Percentiles rank a stretch among this genome's conserved stretches.
Evolutionary conservation across 805 yeast species (phyloP).

Genomic region (Groenewaldozyma salmanticensis): DNA sequence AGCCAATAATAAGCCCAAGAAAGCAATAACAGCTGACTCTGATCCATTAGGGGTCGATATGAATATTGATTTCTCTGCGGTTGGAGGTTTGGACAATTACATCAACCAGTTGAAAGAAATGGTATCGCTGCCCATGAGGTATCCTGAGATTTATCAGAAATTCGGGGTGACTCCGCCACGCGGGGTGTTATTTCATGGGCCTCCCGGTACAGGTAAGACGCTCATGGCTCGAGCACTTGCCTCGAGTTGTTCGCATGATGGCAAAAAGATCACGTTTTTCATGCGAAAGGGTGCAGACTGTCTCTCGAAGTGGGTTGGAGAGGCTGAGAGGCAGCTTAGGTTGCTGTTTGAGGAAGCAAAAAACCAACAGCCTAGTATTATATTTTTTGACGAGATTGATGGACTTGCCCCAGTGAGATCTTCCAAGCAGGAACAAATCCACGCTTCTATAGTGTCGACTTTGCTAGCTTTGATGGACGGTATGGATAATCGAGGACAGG

Average conservation of each 20-base stretch:
- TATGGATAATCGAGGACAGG: conserved; percentile 98
- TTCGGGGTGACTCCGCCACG: conserved; percentile 93
- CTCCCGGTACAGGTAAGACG: conserved; percentile 99
- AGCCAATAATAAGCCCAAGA: conserved; percentile 15
- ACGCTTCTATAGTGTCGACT: conserved; percentile 94
- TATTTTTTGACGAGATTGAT: conserved; percentile 95
- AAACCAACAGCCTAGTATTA: conserved; percentile 90
- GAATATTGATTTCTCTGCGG: conserved; percentile 72
- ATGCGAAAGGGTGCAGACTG: conserved; percentile 99
- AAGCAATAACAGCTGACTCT: conserved; percentile 55
- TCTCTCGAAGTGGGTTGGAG: conserved; percentile 97
- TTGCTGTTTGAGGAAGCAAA: conserved; percentile 91
- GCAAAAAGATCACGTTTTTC: conserved; percentile 83
- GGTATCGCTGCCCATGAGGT: conserved; percentile 86
- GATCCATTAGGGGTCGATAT: conserved; percentile 90
- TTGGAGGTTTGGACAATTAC: conserved; percentile 88
- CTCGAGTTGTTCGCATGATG: conserved; percentile 81
- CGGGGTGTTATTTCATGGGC: conserved; percentile 96
- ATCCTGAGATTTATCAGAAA: conserved; percentile 86
- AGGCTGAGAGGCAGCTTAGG: conserved; percentile 91
- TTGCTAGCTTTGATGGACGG: conserved; percentile 96
- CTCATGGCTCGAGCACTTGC: conserved; percentile 97
- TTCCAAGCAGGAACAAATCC: conserved; percentile 96
- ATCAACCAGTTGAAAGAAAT: conserved; percentile 90
- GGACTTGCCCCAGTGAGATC: conserved; percentile 97